A percentile compares a stretch with the other conserved stretches of the same genome.
phyloP scores from a whole-genome alignment of 345 rosid species.

The Citrus sp. region DNA sequence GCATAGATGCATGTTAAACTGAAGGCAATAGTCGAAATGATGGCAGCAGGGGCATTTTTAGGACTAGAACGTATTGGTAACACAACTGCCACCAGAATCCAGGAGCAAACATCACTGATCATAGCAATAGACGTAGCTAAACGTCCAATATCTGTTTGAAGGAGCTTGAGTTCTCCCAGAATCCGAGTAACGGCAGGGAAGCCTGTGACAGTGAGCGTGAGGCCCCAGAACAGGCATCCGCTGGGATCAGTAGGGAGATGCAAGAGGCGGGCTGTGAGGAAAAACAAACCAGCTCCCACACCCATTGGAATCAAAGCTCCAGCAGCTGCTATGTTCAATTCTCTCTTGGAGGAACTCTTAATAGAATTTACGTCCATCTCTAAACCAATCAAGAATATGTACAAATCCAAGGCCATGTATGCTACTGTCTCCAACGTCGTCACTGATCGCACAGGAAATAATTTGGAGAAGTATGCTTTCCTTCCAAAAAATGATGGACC shows the following conservation, averaged over 20 bases:
- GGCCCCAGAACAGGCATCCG: constrained; percentile 44
- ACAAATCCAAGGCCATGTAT: constrained; percentile 21
- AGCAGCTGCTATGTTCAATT: constrained; percentile 28
- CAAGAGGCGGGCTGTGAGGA: constrained; percentile 13
- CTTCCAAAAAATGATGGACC: constrained; percentile 16
- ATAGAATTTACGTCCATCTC: constrained; percentile 20
- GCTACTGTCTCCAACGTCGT: constrained; percentile 25
- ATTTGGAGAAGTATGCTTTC: neutral
- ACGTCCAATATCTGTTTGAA: constrained; percentile 52
- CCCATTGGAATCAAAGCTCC: constrained; percentile 34
- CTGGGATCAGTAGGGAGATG: neutral
- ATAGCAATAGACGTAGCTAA: constrained; percentile 47
- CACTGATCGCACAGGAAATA: constrained; percentile 24
- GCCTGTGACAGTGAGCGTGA: constrained; percentile 49
- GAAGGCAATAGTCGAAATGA: constrained; percentile 28
- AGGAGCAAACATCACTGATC: constrained; percentile 43
- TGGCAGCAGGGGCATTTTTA: neutral
- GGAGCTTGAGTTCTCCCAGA: constrained; percentile 66
- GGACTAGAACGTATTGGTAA: constrained; percentile 13
- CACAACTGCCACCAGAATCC: constrained; percentile 40
- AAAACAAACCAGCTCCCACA: constrained; percentile 36
- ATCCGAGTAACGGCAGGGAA: constrained; percentile 51
- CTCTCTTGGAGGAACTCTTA: constrained; percentile 6
- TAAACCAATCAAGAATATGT: constrained; percentile 33
- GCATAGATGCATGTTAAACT: constrained; percentile 28